These are phyloP conservation scores for Yamagishiella unicocca DNA, from an alignment of 139 green algal genomes.

Conservation along the genomic window DNA sequence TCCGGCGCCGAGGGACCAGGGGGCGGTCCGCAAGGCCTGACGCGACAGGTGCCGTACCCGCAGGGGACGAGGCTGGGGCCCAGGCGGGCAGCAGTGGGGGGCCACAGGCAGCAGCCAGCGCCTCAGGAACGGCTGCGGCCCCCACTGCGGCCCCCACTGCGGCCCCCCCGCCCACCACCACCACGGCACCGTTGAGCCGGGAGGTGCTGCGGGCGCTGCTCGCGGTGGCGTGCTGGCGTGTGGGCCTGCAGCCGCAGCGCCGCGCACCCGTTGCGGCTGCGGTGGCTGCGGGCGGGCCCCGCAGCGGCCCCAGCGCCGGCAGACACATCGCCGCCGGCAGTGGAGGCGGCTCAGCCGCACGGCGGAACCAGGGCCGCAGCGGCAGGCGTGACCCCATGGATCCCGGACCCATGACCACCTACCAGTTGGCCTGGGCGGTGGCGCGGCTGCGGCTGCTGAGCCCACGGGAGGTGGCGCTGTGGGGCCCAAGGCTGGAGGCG, in stretches of 20 bases:
- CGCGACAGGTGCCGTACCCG: neutral
- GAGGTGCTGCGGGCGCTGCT: slow-evolving; percentile 4
- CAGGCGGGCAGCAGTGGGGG: too few species aligned
- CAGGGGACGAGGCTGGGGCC: neutral
- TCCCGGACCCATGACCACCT: neutral
- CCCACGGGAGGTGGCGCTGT: neutral
- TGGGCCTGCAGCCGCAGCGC: neutral
- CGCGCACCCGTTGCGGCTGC: too few species aligned
- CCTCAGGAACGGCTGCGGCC: too few species aligned
- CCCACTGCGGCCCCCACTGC: neutral
- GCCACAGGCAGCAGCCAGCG: too few species aligned
- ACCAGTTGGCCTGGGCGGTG: slow-evolving; percentile 21
- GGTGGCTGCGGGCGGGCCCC: too few species aligned
- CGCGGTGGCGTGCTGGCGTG: slow-evolving; percentile 2
- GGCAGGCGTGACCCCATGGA: neutral
- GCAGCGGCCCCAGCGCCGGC: too few species aligned
- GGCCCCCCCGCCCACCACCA: neutral
- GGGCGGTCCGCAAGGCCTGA: neutral
- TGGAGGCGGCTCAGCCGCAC: too few species aligned
- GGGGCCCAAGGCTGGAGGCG: neutral
- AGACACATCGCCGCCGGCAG: too few species aligned
- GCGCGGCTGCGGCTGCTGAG: slow-evolving; percentile 3
- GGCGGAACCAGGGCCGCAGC: too few species aligned
- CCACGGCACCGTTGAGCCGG: neutral
- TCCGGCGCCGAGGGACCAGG: neutral